phyloP scores from a whole-genome alignment of 169 alveolate species.

The Eimeria necatrix region DNA sequence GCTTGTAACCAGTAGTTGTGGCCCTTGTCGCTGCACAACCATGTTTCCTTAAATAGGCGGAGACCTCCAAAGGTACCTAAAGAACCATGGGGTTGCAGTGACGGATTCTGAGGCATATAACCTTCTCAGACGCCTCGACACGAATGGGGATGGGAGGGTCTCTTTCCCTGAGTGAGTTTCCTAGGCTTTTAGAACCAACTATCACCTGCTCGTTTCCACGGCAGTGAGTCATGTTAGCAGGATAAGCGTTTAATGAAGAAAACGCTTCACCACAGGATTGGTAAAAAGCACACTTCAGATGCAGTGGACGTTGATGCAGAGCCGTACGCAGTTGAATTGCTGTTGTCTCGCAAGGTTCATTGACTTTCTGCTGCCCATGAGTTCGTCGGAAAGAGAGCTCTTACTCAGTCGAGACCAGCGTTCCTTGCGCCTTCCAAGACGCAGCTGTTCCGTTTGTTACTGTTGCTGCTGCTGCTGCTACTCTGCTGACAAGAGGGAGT shows the following conservation, averaged over 20 bases:
- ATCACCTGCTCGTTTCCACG: background rate
- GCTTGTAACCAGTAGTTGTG: background rate
- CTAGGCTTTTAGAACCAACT: background rate
- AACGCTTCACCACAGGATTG: no score
- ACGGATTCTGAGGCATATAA: conserved; percentile 78
- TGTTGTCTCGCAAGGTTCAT: conserved; percentile 67
- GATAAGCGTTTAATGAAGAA: background rate
- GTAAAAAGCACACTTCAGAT: background rate
- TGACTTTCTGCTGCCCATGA: conserved; percentile 68
- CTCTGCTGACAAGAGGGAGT: conserved; percentile 25
- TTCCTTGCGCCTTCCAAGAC: conserved; percentile 22
- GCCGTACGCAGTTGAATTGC: background rate
- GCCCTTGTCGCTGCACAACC: background rate
- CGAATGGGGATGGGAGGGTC: conserved; percentile 74
- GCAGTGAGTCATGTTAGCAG: background rate
- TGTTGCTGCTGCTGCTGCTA: conserved; percentile 75
- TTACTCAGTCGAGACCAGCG: conserved; percentile 67
- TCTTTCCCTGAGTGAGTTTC: conserved; percentile 77
- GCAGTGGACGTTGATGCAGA: background rate
- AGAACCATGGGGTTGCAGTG: conserved; percentile 68
- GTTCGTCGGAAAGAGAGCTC: conserved; percentile 57
- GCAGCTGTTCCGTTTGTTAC: conserved; percentile 41
- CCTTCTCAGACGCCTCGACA: conserved; percentile 79
- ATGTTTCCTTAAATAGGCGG: conserved; percentile 56
- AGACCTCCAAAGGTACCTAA: conserved; percentile 70